A percentile compares a stretch with the other conserved stretches of the same genome.
Evolutionary conservation across 768 basidiomycete genomes (phyloP).

Genomic region (Chalciporus pseudorubinellus): DNA sequence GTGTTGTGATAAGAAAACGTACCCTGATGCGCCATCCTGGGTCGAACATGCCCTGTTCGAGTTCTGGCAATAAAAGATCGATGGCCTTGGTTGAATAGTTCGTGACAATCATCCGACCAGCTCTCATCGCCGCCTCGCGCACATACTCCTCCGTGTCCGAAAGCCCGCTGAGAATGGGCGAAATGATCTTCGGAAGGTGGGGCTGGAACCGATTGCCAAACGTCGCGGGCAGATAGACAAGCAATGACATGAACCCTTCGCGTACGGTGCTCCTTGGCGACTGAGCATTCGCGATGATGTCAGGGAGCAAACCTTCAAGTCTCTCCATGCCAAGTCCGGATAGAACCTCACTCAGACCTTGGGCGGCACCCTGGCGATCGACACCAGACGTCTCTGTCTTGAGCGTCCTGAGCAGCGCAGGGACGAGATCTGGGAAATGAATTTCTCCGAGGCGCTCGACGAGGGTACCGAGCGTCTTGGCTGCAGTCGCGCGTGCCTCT

Average conservation of each 20-base stretch:
- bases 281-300: constrained; percentile 88
- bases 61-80: constrained; percentile 88
- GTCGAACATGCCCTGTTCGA: constrained; percentile 95
- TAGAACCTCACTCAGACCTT: constrained; percentile 93
- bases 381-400: constrained; percentile 94
- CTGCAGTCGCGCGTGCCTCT: constrained; percentile 95
- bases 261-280: constrained; percentile 88
- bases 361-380: constrained; percentile 96
- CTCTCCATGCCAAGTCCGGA: constrained; percentile 97
- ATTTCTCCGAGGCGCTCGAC: constrained; percentile 93
- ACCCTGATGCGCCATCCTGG: constrained; percentile 93
- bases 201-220: constrained; percentile 97
- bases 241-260: constrained; percentile 97
- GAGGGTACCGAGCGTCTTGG: constrained; percentile 94
- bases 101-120: constrained; percentile 96
- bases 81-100: constrained; percentile 93
- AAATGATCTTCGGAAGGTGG: constrained; percentile 90
- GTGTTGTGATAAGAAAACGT: constrained; percentile 23
- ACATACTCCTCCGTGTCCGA: constrained; percentile 95
- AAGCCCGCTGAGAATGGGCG: constrained; percentile 87
- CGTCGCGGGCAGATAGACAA: constrained; percentile 93
- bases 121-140: constrained; percentile 95
- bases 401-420: constrained; percentile 80
- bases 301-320: constrained; percentile 89
- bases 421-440: constrained; percentile 94